These are phyloP conservation scores for Fusarium brachygibbosum DNA, from an alignment of 2,329 filamentous ascomycete genomes.

Conservation along the genomic window DNA sequence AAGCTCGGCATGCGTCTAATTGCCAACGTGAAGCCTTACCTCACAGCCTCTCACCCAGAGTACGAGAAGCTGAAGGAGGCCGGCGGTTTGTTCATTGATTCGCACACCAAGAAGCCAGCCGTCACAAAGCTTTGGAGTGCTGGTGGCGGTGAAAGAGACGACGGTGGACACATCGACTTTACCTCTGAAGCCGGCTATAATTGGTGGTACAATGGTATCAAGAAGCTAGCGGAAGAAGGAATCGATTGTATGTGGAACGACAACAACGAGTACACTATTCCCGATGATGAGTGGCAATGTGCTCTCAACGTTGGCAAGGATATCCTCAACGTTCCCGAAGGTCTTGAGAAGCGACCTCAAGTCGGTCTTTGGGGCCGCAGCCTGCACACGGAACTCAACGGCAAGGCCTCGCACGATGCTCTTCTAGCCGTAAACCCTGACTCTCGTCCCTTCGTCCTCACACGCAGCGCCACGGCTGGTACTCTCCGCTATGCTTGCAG, in stretches of 20 bases:
- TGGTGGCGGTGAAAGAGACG: constrained; percentile 76
- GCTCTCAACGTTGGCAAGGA: constrained; percentile 61
- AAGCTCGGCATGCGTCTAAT: constrained; percentile 74
- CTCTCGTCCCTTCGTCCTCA: constrained; percentile 75
- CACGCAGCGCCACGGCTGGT: constrained; percentile 77
- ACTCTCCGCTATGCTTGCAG: constrained; percentile 79
- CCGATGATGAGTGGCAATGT: constrained; percentile 74
- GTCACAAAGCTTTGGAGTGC: constrained; percentile 78
- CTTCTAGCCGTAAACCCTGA: constrained; percentile 70
- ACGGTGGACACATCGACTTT: constrained; percentile 81
- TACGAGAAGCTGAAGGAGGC: constrained; percentile 71
- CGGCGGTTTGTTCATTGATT: constrained; percentile 74
- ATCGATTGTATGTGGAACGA: constrained; percentile 85
- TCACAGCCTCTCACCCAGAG: constrained; percentile 75
- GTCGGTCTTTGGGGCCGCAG: constrained; percentile 78
- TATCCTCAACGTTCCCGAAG: constrained; percentile 53
- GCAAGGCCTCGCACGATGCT: constrained; percentile 77
- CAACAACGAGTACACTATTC: constrained; percentile 80
- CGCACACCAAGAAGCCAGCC: constrained; percentile 64
- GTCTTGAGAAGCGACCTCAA: constrained; percentile 58
- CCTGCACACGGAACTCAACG: constrained; percentile 78
- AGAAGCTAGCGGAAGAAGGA: constrained; percentile 70
- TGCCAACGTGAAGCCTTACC: constrained; percentile 80
- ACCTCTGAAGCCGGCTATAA: constrained; percentile 75
- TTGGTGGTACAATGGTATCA: constrained; percentile 80